Evolutionary conservation across 2,329 filamentous ascomycete genomes (phyloP).

Genomic region (Davidsoniella virescens): DNA sequence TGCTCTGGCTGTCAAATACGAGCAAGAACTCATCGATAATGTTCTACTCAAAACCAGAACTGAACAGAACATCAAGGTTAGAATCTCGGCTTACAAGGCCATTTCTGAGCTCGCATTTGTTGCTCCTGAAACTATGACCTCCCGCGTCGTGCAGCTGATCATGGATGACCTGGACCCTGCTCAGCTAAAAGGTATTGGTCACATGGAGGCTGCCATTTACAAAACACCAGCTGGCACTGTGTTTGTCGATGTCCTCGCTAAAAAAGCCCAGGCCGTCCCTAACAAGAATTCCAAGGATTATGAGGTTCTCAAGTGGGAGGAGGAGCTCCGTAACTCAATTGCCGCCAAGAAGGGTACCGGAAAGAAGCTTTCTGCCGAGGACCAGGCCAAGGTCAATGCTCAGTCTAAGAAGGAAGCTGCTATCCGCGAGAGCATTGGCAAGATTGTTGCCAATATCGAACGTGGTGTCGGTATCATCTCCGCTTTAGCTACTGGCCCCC

Average conservation of each 20-base stretch:
- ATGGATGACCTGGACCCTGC: constrained; percentile 53
- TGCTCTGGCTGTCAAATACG: constrained; percentile 47
- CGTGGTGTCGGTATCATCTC: constrained; percentile 77
- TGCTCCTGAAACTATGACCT: constrained; percentile 65
- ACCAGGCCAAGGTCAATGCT: constrained; percentile 76
- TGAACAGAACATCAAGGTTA: constrained; percentile 28
- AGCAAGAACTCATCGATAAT: constrained; percentile 50
- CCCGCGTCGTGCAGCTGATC: constrained; percentile 60
- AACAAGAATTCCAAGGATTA: constrained; percentile 92
- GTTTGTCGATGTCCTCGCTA: constrained; percentile 81
- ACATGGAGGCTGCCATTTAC: constrained; percentile 84
- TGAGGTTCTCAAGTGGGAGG: constrained; percentile 92
- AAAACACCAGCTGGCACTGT: constrained; percentile 74
- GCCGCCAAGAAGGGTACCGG: constrained; percentile 86
- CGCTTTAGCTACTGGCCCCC: constrained; percentile 68
- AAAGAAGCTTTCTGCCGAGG: constrained; percentile 80
- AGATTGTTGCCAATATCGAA: constrained; percentile 52
- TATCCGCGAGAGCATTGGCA: constrained; percentile 57
- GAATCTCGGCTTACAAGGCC: constrained; percentile 62
- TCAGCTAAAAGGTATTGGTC: constrained; percentile 57
- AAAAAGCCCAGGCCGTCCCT: constrained; percentile 56
- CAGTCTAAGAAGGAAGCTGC: constrained; percentile 75
- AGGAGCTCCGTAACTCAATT: constrained; percentile 71
- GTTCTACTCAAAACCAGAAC: constrained; percentile 37
- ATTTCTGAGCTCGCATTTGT: constrained; percentile 89